Evolutionary conservation across 371 early-diverging fungal species (phyloP).

Genomic region (Blyttiomyces sp.): DNA sequence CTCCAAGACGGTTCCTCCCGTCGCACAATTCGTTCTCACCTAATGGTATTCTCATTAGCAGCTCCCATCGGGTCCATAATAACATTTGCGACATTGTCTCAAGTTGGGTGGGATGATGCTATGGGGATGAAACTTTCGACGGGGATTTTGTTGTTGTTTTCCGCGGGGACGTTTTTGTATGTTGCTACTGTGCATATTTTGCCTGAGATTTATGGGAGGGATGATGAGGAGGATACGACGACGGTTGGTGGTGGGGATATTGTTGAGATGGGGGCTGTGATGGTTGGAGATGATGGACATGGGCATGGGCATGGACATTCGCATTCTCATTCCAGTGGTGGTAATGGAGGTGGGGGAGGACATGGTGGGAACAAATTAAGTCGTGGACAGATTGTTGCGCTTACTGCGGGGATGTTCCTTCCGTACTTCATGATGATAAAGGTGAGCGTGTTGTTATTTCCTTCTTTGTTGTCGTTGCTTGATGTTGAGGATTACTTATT

Average conservation of each 20-base stretch:
- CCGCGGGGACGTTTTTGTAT: conserved; percentile 84
- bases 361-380: conserved; percentile 10
- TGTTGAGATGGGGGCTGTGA: neutral
- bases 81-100: conserved; percentile 55
- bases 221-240: conserved; percentile 6
- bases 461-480: neutral
- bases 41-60: conserved; percentile 77
- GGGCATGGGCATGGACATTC: neutral
- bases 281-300: conserved; percentile 1
- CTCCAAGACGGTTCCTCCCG: conserved; percentile 65
- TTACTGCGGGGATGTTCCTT: conserved; percentile 34
- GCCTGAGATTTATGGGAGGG: conserved; percentile 51
- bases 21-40: conserved; percentile 65
- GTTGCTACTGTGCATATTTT: conserved; percentile 81
- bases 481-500: too few relatives aligned
- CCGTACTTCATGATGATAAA: conserved; percentile 26
- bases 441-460: neutral
- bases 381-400: conserved; percentile 23
- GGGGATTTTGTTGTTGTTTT: conserved; percentile 63
- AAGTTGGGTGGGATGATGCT: conserved; percentile 29
- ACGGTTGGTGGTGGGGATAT: neutral
- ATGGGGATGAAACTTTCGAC: conserved; percentile 69
- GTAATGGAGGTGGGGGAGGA: too few relatives aligned
- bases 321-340: too few relatives aligned
- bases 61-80: conserved; percentile 80